A percentile compares a stretch with the other conserved stretches of the same genome.
phyloP scores from a whole-genome alignment of 202 grass and related monocot species.

The Setaria italica region DNA sequence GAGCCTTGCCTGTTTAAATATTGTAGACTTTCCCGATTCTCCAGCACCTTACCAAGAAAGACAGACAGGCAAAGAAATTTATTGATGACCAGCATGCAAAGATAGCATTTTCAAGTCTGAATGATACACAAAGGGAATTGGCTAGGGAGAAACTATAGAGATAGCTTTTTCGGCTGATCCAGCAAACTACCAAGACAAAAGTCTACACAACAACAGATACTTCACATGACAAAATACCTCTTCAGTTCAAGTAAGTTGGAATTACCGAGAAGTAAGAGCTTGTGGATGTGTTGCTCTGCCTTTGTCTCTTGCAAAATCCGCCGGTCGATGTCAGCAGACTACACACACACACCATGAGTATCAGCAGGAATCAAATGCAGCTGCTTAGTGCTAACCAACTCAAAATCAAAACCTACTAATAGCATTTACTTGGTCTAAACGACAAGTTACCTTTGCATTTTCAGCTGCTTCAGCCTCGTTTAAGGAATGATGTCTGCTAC shows the following conservation, averaged over 20 bases:
- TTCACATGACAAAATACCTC: not conserved
- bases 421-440: not conserved
- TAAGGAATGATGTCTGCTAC: constrained; percentile 80
- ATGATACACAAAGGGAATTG: constrained; percentile 1
- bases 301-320: constrained; percentile 87
- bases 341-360: not conserved
- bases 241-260: constrained; percentile 3
- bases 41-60: constrained; percentile 35
- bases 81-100: constrained; percentile 4
- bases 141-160: not conserved
- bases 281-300: constrained; percentile 95
- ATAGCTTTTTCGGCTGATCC: not conserved
- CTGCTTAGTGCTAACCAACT: not conserved
- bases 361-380: constrained; percentile 38
- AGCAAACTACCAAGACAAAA: not conserved
- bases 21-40: constrained; percentile 96
- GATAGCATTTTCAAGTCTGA: not conserved
- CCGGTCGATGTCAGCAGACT: constrained; percentile 83
- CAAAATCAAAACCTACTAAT: not conserved
- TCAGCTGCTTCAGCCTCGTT: constrained; percentile 72
- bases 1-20: constrained; percentile 87
- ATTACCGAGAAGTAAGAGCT: constrained; percentile 91
- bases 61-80: constrained; percentile 15
- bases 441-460: constrained; percentile 65
- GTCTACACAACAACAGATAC: not conserved